Base-by-base conservation (phyloP, 1,139 yeast genomes). In the Diutina catenulata region DNA sequence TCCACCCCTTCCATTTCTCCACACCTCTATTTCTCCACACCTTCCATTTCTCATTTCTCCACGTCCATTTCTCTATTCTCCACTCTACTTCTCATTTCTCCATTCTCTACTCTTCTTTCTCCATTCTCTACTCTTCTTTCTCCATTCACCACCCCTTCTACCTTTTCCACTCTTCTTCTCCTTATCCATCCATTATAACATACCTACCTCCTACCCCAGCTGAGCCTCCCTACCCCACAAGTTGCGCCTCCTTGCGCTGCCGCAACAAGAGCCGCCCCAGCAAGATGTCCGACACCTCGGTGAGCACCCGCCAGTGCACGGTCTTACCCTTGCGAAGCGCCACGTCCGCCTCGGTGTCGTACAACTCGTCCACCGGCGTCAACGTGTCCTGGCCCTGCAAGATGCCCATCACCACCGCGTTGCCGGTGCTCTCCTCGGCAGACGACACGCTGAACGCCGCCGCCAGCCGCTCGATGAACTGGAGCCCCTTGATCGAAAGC, bases 391-490 rank as follows among this genome's bases (percentile, higher is more conserved):
- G 84, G 9, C 94, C 77, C 29, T 84, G 76, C 53, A 78, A 76
- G 44, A 88, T 73, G 48, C 98, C 97, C 48, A 91, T 64, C 14
- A 91, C 95, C 20, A 83, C 76, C 18, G 95, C 95, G 27, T 94
- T 80, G 8, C 61, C 44, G 3, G 37, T 63, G 25, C 64, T 48
- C 16, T 75, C 53, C 31, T 52, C 27, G 8, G 8, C 5, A 6
- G n/a, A 7, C n/a, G 27, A 11, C 40, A 81, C 70, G 38, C 88
- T 84, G 47, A 80, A 70, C 15, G 81, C 80, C 37, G 76, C 79
- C 14, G 84, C 79, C 37, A 71, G 24, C 9, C 43, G 35, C 54
- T 80, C 88, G 45, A 81, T 74, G 56, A 74, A 80, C 45, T 76
- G 76, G 41, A 80, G 74, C 20, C 87, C 79, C 51, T 72, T 75